These are phyloP conservation scores for Picea abies DNA, from an alignment of 83 land plant genomes.

Conservation along the genomic window DNA sequence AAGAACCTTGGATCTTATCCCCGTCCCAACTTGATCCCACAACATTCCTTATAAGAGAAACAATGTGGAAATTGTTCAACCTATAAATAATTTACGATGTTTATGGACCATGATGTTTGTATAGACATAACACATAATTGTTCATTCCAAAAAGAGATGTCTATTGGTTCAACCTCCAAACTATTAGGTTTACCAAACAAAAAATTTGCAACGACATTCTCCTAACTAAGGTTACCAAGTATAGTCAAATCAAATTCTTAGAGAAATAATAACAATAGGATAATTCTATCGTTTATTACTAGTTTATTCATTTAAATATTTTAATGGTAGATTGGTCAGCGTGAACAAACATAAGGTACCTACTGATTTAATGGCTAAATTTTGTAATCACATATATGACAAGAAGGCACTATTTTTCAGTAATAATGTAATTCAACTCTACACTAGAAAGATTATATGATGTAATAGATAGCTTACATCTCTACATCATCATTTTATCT, in stretches of 20 bases:
- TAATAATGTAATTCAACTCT: neutral
- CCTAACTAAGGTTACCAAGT: neutral
- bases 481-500: neutral
- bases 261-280: neutral
- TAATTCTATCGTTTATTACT: neutral
- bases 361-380: neutral
- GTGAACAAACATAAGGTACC: neutral
- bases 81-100: too few relatives aligned
- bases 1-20: too few relatives aligned
- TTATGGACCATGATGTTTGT: too few relatives aligned
- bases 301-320: neutral
- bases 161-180: neutral
- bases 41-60: too few relatives aligned
- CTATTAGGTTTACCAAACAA: neutral
- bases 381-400: neutral
- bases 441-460: neutral
- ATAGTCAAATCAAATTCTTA: neutral
- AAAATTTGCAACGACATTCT: neutral
- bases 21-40: too few relatives aligned
- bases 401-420: neutral
- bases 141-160: neutral
- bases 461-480: neutral
- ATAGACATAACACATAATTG: too few relatives aligned
- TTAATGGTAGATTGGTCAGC: neutral
- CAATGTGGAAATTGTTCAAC: too few relatives aligned